Base-by-base conservation (phyloP, 345 rosid genomes). In the Populus nigra region DNA sequence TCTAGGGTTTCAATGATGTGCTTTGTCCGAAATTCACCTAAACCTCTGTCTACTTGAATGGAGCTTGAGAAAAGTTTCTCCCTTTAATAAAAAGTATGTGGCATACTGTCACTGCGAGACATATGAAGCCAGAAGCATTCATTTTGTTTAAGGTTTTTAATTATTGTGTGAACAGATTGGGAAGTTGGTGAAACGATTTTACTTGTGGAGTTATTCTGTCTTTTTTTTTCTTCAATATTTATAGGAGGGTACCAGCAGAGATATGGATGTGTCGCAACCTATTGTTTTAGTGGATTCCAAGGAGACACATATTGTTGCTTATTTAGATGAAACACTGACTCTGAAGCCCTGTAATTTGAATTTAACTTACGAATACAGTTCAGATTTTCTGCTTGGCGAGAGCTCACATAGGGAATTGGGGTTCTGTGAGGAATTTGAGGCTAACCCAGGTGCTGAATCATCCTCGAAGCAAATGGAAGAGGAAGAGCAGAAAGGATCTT, bases 341-440 rank as follows among this genome's bases (percentile, higher is more conserved):
- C 84, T 69, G 18, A 68, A 87, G 69, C 78, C 88, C 69, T 70
- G 57, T 36, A 77, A 80, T 72, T 75, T 84, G 74, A 82, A 73
- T 76, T 84, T 86, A 68, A 82, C 82, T 72, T 89, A 90, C 76
- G 89, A 85, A 39, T 94, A 89, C 76, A 80, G 81, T 82, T 88
- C 94, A 73, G 81, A 85, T 85, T 91, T 90, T 84, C 87, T 85
- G 71, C 79, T 92, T 20, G 91, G 93, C 77, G 97, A 86, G 68
- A 80, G 76, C 31, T 85, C 86, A 22, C 97, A 90, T 73, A 84
- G 57, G 80, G 97, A 94, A 25, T 83, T 94, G 68, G 97, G 97
- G 43, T 87, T 88, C 71, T 66, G 55, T 84, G 87, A 87, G 77
- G 90, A 88, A 76, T 83, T 84, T 27, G 94, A 91, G 78, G 85